Conservation (phyloP, 1,284 basidiomycete genomes). For the Heterobasidion irregulare region DNA sequence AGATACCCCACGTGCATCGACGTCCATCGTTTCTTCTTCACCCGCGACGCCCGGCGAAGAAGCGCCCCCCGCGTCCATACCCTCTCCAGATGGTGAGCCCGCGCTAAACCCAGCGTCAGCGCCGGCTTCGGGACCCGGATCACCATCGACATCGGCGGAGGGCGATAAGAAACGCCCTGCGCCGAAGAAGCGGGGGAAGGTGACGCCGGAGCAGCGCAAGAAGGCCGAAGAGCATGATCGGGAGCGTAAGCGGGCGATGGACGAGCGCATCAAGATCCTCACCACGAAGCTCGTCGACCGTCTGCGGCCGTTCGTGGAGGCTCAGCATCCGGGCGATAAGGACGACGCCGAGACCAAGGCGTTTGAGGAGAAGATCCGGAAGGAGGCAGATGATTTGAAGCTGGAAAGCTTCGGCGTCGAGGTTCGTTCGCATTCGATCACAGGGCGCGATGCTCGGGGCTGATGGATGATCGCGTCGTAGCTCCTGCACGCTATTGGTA, state of each 20-base stretch:
- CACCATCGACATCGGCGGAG: constrained; percentile 12
- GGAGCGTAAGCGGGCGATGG: constrained; percentile 73
- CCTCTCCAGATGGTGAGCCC: neutral
- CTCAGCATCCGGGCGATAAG: constrained; percentile 78
- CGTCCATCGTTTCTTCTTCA: constrained; percentile 1
- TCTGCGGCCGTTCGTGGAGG: constrained; percentile 83
- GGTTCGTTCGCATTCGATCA: constrained; percentile 31
- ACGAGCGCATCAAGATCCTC: constrained; percentile 66
- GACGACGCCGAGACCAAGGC: constrained; percentile 78
- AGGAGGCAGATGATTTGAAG: constrained; percentile 95
- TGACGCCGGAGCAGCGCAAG: constrained; percentile 79
- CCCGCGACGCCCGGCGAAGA: neutral
- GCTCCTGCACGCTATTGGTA: constrained; percentile 82
- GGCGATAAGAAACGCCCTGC: constrained; percentile 24
- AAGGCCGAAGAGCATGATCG: constrained; percentile 76
- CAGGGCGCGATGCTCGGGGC: neutral
- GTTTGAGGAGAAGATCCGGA: constrained; percentile 73
- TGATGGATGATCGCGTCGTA: constrained; percentile 19
- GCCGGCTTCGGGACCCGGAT: constrained; percentile 1
- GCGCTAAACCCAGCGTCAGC: constrained; percentile 2
- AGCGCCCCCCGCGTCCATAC: neutral
- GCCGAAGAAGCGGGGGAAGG: constrained; percentile 47
- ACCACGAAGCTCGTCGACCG: constrained; percentile 77
- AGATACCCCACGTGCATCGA: constrained; percentile 1
- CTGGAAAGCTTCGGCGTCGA: constrained; percentile 98